Conservation (phyloP, 495 filamentous ascomycete species). For the Letharia lupina region DNA sequence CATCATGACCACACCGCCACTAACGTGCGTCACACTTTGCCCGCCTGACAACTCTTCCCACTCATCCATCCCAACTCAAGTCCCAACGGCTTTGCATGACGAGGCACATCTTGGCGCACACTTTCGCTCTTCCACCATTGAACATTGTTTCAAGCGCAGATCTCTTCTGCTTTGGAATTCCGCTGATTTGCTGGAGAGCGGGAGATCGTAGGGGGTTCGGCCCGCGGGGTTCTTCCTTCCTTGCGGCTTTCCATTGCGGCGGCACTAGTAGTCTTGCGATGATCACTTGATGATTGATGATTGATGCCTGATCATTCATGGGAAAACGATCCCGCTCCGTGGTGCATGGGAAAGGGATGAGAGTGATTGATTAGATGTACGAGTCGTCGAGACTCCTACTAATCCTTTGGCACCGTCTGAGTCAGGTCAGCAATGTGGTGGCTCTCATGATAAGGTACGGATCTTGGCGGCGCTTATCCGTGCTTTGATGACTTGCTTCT, state of each 20-base stretch:
- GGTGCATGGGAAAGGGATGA: not conserved
- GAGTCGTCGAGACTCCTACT: not conserved
- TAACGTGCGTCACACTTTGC: not conserved
- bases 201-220: constrained; percentile 8
- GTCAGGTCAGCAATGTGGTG: not conserved
- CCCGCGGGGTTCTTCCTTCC: not conserved
- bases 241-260: not conserved
- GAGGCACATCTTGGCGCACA: not conserved
- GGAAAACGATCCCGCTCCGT: not conserved
- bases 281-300: not conserved
- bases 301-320: not conserved
- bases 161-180: not conserved
- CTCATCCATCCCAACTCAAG: no score
- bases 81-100: not conserved
- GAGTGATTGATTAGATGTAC: not conserved
- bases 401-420: not conserved
- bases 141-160: not conserved
- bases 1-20: not conserved
- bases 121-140: not conserved
- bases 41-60: not conserved
- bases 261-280: not conserved
- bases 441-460: not conserved
- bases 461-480: not conserved
- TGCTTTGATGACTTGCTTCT: not conserved
- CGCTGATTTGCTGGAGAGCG: not conserved